These are phyloP conservation scores for Mucor lusitanicus DNA, from an alignment of 371 early-diverging fungal genomes.

Conservation along the genomic window DNA sequence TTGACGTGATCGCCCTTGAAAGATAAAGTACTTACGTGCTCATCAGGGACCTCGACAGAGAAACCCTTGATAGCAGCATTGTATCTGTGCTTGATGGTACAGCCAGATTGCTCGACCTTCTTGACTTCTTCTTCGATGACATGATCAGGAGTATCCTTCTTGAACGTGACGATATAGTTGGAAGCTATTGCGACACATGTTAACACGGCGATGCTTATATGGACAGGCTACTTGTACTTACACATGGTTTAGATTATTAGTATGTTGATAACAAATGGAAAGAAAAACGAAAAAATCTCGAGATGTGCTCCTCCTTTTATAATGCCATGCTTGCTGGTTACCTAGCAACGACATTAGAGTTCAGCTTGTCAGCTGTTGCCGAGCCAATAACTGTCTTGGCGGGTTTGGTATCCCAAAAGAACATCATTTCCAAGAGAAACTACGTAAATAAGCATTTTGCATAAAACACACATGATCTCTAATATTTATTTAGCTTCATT, in stretches of 20 bases:
- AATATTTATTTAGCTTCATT: constrained; percentile 3
- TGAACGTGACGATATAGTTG: constrained; percentile 49
- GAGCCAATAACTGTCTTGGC: constrained; percentile 11
- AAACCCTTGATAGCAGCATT: constrained; percentile 45
- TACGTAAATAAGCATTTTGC: constrained; percentile 5
- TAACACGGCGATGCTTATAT: background rate
- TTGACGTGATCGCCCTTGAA: constrained; percentile 35
- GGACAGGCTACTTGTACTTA: background rate
- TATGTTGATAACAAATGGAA: constrained; percentile 4
- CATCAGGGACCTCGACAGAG: constrained; percentile 53
- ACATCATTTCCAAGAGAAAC: background rate
- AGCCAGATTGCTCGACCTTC: constrained; percentile 41
- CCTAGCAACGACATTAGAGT: constrained; percentile 5
- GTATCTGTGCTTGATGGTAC: constrained; percentile 38
- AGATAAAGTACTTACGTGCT: constrained; percentile 27
- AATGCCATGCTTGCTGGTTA: background rate
- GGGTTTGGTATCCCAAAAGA: background rate
- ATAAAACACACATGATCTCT: background rate
- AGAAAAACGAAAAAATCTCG: background rate
- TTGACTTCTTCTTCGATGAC: constrained; percentile 45
- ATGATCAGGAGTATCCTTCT: constrained; percentile 40
- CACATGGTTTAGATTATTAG: background rate
- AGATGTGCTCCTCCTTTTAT: constrained; percentile 1
- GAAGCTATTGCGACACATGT: constrained; percentile 17
- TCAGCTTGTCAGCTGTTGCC: constrained; percentile 11